A percentile compares a stretch with the other conserved stretches of the same genome.
These are phyloP conservation scores for Sodiomyces alkalinus DNA, from an alignment of 2,329 filamentous ascomycete genomes.

Conservation along the genomic window DNA sequence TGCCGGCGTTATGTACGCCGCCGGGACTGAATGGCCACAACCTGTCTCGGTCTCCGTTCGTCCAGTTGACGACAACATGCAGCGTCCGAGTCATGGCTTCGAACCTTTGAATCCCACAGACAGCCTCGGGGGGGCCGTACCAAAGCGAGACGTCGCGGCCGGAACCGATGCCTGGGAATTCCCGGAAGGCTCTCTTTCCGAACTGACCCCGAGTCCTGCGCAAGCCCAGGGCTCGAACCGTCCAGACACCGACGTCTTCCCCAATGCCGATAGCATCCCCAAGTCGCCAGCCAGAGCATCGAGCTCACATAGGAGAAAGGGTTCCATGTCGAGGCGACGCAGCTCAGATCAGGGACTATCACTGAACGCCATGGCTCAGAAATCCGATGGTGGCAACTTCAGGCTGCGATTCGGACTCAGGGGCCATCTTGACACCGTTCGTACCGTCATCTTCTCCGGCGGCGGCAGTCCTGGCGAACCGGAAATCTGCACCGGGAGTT, in stretches of 20 bases:
- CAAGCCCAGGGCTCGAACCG: slow-evolving; percentile 38
- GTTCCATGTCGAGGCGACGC: slow-evolving; percentile 58
- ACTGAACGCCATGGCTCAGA: slow-evolving; percentile 32
- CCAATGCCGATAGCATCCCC: slow-evolving; percentile 61
- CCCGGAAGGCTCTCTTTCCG: slow-evolving; percentile 56
- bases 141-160: slow-evolving; percentile 19
- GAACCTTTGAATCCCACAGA: slow-evolving; percentile 23
- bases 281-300: slow-evolving; percentile 64
- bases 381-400: slow-evolving; percentile 62
- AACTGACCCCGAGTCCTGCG: slow-evolving; percentile 30
- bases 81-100: slow-evolving; percentile 20
- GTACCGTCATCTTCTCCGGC: slow-evolving; percentile 90
- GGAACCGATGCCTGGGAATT: slow-evolving; percentile 85
- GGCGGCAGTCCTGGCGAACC: slow-evolving; percentile 91
- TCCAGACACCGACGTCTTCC: slow-evolving; percentile 80
- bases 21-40: slow-evolving; percentile 16
- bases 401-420: slow-evolving; percentile 85
- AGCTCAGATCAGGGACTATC: slow-evolving; percentile 53
- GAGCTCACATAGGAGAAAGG: slow-evolving; percentile 62
- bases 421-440: slow-evolving; percentile 85
- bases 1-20: slow-evolving; percentile 23
- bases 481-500: slow-evolving; percentile 89
- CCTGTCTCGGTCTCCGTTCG: slow-evolving; percentile 11
- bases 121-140: slow-evolving; percentile 24
- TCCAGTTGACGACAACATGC: slow-evolving; percentile 17